These are phyloP conservation scores for Pseudocercospora fijiensis DNA, from an alignment of 2,329 filamentous ascomycete genomes.

Conservation along the genomic window DNA sequence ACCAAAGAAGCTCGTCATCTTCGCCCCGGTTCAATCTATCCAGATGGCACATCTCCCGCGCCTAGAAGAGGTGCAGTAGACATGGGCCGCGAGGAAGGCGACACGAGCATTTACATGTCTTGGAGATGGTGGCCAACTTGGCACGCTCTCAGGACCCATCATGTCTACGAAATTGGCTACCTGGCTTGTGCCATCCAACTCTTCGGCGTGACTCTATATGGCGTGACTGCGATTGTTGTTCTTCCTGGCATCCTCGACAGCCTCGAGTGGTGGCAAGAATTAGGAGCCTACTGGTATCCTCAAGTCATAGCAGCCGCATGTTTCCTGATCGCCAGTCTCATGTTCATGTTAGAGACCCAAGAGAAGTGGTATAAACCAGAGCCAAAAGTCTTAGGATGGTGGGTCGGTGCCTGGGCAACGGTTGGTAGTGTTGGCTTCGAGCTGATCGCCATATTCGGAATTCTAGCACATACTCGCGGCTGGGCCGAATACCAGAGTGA, in stretches of 20 bases:
- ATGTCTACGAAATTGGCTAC: slow-evolving; percentile 36
- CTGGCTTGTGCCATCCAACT: slow-evolving; percentile 33
- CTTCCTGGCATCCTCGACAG: slow-evolving; percentile 32
- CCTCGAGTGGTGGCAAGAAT: slow-evolving; percentile 27
- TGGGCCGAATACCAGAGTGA: slow-evolving; percentile 30
- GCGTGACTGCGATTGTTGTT: slow-evolving; percentile 28
- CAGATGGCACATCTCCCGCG: slow-evolving; percentile 18
- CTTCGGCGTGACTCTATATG: slow-evolving; percentile 34
- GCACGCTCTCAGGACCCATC: slow-evolving; percentile 29
- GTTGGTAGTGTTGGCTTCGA: slow-evolving; percentile 34
- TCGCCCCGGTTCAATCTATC: slow-evolving; percentile 24
- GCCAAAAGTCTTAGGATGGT: slow-evolving; percentile 32
- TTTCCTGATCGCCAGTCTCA: slow-evolving; percentile 33
- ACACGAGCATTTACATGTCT: slow-evolving; percentile 12
- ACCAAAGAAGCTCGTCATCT: slow-evolving; percentile 21
- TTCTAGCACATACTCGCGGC: slow-evolving; percentile 12
- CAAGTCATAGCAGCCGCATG: slow-evolving; percentile 32
- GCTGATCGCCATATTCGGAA: slow-evolving; percentile 19
- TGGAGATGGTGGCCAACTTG: slow-evolving; percentile 28
- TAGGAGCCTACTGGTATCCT: slow-evolving; percentile 33
- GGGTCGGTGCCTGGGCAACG: slow-evolving; percentile 34
- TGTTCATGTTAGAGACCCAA: slow-evolving; percentile 36
- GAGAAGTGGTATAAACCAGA: slow-evolving; percentile 34
- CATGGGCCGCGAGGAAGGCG: slow-evolving; percentile 18
- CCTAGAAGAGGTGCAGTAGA: slow-evolving; percentile 24